Conservation (phyloP, 2,329 filamentous ascomycete species). For the Colletotrichum sp. region DNA sequence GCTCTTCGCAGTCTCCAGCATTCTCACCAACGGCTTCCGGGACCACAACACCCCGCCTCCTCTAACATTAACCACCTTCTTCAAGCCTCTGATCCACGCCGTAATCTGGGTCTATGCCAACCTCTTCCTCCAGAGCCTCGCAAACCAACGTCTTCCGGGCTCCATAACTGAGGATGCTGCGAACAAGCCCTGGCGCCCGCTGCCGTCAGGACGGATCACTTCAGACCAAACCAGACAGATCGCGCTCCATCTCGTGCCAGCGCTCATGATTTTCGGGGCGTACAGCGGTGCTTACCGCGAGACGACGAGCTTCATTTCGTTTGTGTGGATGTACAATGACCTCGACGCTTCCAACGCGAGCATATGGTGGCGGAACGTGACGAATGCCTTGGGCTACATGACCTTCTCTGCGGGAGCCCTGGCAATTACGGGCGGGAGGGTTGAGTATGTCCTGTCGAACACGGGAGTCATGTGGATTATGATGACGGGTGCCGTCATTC, state of each 20-base stretch:
- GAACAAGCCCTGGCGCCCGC: conserved; percentile 44
- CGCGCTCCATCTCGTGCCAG: conserved; percentile 27
- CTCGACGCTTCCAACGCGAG: conserved; percentile 32
- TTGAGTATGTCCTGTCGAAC: background rate
- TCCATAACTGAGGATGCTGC: conserved; percentile 39
- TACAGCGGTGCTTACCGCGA: conserved; percentile 24
- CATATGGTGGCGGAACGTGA: conserved; percentile 20
- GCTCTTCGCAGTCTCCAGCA: conserved; percentile 26
- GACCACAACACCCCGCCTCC: background rate
- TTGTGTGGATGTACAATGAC: conserved; percentile 47
- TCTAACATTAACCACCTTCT: background rate
- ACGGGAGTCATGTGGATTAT: background rate
- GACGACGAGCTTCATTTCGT: conserved; percentile 32
- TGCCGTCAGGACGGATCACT: conserved; percentile 31
- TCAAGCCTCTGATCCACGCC: background rate
- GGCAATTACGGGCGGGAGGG: background rate
- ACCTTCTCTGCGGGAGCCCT: background rate
- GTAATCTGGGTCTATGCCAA: background rate
- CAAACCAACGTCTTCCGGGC: conserved; percentile 39
- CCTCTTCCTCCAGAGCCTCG: conserved; percentile 23
- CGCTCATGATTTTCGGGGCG: conserved; percentile 21
- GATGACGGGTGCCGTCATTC: background rate
- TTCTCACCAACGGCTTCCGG: background rate
- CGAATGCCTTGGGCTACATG: background rate
- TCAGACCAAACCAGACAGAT: conserved; percentile 23